Conservation (phyloP, 2,329 filamentous ascomycete genomes). For the Epichloe baconii region DNA sequence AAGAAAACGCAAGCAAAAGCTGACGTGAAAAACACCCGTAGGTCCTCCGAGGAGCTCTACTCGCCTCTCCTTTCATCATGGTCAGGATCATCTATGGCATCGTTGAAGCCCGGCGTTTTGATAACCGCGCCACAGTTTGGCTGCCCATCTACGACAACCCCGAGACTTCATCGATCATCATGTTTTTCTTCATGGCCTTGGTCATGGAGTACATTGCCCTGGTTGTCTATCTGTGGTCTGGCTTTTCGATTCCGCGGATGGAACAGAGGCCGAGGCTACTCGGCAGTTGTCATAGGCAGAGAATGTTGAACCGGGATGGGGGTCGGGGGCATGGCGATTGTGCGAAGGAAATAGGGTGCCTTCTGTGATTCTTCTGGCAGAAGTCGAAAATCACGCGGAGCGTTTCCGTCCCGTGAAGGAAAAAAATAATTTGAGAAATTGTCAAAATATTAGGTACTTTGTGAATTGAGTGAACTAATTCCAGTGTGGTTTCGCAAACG, state of each 20-base stretch:
- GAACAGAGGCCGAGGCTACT: background rate
- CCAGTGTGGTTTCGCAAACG: too few species aligned
- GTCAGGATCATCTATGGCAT: conserved; percentile 12
- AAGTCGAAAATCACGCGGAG: too few species aligned
- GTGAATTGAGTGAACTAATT: too few species aligned
- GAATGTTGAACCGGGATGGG: too few species aligned
- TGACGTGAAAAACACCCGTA: background rate
- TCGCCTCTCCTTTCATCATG: conserved; percentile 11
- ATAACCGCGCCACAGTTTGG: conserved; percentile 5
- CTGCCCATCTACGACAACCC: conserved; percentile 9
- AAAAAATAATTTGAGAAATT: too few species aligned
- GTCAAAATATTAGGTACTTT: too few species aligned
- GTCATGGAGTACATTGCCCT: conserved; percentile 9
- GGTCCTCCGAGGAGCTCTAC: conserved; percentile 9
- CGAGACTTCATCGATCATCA: conserved; percentile 1
- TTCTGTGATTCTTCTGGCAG: too few species aligned
- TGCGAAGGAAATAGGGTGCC: too few species aligned
- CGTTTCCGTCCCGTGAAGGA: too few species aligned
- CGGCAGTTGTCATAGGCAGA: background rate
- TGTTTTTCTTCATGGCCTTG: conserved; percentile 8
- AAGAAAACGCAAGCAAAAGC: background rate
- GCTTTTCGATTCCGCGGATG: conserved; percentile 7
- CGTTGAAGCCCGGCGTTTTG: conserved; percentile 8
- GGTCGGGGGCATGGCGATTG: too few species aligned
- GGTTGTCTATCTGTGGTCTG: conserved; percentile 7